These are phyloP conservation scores for Phytophthora cryptogea DNA, from an alignment of 352 stramenopile genomes.

Conservation along the genomic window DNA sequence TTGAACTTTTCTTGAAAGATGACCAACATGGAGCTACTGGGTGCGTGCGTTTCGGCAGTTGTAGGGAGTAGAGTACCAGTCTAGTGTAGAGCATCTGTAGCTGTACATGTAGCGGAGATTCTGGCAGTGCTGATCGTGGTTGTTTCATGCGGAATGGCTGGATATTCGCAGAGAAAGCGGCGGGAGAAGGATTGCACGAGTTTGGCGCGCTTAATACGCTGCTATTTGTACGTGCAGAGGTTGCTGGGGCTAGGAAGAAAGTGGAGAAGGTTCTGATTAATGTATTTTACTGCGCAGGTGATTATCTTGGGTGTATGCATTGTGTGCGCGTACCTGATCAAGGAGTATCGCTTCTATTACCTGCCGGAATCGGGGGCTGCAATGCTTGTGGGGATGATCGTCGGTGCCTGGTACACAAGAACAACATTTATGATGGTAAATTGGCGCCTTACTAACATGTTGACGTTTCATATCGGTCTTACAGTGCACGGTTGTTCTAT, in stretches of 20 bases:
- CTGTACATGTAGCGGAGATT: neutral
- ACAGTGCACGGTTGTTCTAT: slow-evolving; percentile 82
- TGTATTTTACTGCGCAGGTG: slow-evolving; percentile 42
- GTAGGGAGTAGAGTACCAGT: neutral
- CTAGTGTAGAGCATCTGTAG: neutral
- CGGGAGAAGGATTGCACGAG: slow-evolving; percentile 75
- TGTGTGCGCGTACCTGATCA: slow-evolving; percentile 90
- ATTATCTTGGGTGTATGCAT: slow-evolving; percentile 91
- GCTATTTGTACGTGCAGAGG: slow-evolving; percentile 64
- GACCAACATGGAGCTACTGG: slow-evolving; percentile 40
- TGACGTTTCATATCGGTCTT: neutral
- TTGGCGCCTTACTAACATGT: neutral
- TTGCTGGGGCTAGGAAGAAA: neutral
- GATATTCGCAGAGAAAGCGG: slow-evolving; percentile 55
- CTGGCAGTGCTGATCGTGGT: neutral
- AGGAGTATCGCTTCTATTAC: slow-evolving; percentile 91
- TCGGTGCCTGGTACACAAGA: slow-evolving; percentile 66
- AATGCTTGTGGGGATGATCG: slow-evolving; percentile 91
- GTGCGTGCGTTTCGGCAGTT: slow-evolving; percentile 24
- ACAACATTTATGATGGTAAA: neutral
- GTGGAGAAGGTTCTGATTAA: neutral
- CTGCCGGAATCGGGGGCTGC: slow-evolving; percentile 89
- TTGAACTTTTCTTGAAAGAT: slow-evolving; percentile 23
- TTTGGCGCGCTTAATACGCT: slow-evolving; percentile 89
- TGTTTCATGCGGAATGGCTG: neutral